phyloP scores from a whole-genome alignment of 2,329 filamentous ascomycete genomes.

The Camillea tinctor region DNA sequence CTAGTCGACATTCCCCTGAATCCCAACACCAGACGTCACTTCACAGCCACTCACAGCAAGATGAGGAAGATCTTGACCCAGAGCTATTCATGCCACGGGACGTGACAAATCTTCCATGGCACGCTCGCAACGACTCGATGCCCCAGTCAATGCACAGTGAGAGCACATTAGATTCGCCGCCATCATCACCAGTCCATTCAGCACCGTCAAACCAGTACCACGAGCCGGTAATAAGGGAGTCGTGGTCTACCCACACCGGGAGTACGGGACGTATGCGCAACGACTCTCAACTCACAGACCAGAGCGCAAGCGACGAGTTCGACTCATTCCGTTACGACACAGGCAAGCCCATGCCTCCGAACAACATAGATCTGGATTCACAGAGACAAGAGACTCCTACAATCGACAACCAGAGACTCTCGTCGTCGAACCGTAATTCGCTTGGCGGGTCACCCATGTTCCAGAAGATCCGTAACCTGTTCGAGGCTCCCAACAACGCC shows the following conservation, averaged over 20 bases:
- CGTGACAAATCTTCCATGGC: slow-evolving; percentile 35
- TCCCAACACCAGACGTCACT: background rate
- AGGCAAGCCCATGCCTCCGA: slow-evolving; percentile 6
- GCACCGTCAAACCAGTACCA: slow-evolving; percentile 26
- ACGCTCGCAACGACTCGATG: slow-evolving; percentile 30
- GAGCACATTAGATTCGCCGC: slow-evolving; percentile 35
- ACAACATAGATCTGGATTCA: background rate
- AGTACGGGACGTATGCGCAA: slow-evolving; percentile 19
- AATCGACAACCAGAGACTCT: background rate
- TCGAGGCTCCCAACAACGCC: slow-evolving; percentile 29
- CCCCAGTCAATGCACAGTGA: slow-evolving; percentile 37
- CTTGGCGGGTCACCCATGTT: slow-evolving; percentile 32
- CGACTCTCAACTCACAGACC: slow-evolving; percentile 25
- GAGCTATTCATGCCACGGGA: slow-evolving; percentile 27
- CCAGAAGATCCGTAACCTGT: slow-evolving; percentile 41
- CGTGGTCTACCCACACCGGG: slow-evolving; percentile 26
- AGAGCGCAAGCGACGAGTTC: slow-evolving; percentile 17
- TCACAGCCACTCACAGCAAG: background rate
- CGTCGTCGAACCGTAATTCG: slow-evolving; percentile 11
- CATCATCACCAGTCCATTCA: slow-evolving; percentile 32
- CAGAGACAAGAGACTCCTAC: slow-evolving; percentile 1
- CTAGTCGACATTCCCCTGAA: slow-evolving; percentile 1
- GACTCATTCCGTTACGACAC: slow-evolving; percentile 26
- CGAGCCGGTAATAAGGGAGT: slow-evolving; percentile 35
- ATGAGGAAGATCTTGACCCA: slow-evolving; percentile 14